phyloP scores from a whole-genome alignment of 2,329 filamentous ascomycete genomes.

The Phyllosticta ampelicida region DNA sequence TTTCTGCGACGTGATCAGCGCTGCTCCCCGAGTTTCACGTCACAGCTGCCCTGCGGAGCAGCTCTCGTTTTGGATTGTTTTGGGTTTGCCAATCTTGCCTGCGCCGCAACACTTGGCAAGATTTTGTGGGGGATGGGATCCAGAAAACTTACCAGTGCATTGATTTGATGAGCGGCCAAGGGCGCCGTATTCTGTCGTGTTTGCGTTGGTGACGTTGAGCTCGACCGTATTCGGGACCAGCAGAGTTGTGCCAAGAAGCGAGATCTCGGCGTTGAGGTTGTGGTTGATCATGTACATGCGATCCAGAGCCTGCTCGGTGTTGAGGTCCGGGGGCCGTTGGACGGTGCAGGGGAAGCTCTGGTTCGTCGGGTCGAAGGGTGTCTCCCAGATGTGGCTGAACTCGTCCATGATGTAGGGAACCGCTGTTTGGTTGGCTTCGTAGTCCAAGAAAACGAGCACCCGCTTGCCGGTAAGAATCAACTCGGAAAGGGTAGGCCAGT shows the following conservation, averaged over 20 bases:
- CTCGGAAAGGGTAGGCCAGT: slow-evolving; percentile 74
- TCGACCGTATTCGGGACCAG: slow-evolving; percentile 27
- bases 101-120: background rate
- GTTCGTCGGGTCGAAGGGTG: slow-evolving; percentile 66
- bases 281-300: slow-evolving; percentile 80
- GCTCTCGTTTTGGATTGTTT: background rate
- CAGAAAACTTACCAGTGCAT: slow-evolving; percentile 24
- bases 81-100: background rate
- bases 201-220: slow-evolving; percentile 25
- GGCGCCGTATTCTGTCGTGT: slow-evolving; percentile 22
- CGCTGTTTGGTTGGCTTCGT: slow-evolving; percentile 56
- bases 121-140: background rate
- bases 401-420: slow-evolving; percentile 81
- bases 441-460: slow-evolving; percentile 31
- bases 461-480: slow-evolving; percentile 32
- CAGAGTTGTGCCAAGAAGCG: slow-evolving; percentile 16
- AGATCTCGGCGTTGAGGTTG: slow-evolving; percentile 72
- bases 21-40: slow-evolving; percentile 3
- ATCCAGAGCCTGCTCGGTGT: slow-evolving; percentile 37
- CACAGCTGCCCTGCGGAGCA: slow-evolving; percentile 1
- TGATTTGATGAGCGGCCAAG: slow-evolving; percentile 23
- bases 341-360: slow-evolving; percentile 64
- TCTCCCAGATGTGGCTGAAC: slow-evolving; percentile 85
- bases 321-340: slow-evolving; percentile 62
- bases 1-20: slow-evolving; percentile 13